Percentiles rank a stretch among this genome's conserved stretches.
These are phyloP conservation scores for Penicillium olsonii DNA, from an alignment of 2,329 filamentous ascomycete species.

Conservation along the genomic window DNA sequence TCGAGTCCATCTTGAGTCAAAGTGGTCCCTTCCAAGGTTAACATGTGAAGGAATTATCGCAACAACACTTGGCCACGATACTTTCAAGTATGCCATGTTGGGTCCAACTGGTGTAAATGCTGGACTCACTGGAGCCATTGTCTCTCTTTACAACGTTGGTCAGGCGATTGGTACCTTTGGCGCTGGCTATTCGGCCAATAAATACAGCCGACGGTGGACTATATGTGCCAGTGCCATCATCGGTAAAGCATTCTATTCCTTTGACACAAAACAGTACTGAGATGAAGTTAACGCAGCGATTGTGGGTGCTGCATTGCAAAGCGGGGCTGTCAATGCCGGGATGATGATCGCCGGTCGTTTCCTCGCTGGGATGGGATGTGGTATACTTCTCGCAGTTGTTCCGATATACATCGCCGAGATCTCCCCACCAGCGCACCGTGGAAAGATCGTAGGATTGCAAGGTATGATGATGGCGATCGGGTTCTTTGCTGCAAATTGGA, in stretches of 20 bases:
- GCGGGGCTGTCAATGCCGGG: constrained; percentile 16
- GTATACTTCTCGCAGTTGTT: constrained; percentile 19
- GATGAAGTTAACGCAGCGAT: constrained; percentile 7
- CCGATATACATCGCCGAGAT: constrained; percentile 30
- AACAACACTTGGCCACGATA: constrained; percentile 18
- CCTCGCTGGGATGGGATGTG: constrained; percentile 20
- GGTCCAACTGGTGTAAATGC: constrained; percentile 17
- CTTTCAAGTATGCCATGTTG: constrained; percentile 19
- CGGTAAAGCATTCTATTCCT: neutral
- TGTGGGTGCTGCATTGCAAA: constrained; percentile 23
- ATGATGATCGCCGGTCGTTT: constrained; percentile 26
- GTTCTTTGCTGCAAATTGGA: constrained; percentile 43
- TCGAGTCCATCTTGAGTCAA: neutral
- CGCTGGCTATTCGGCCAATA: constrained; percentile 36
- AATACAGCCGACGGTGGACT: constrained; percentile 38
- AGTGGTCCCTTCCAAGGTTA: too few relatives aligned
- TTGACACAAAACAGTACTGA: too few relatives aligned
- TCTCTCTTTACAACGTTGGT: constrained; percentile 23
- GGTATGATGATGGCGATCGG: constrained; percentile 40
- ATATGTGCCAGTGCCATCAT: constrained; percentile 31
- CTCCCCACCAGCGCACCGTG: constrained; percentile 30
- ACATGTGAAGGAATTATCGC: constrained; percentile 13
- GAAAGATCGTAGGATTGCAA: constrained; percentile 33
- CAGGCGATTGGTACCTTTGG: constrained; percentile 24
- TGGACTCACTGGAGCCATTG: constrained; percentile 18